Evolutionary conservation across 176 grass and related monocot genomes (phyloP).

Genomic region (Tillandsia fasciculata): DNA sequence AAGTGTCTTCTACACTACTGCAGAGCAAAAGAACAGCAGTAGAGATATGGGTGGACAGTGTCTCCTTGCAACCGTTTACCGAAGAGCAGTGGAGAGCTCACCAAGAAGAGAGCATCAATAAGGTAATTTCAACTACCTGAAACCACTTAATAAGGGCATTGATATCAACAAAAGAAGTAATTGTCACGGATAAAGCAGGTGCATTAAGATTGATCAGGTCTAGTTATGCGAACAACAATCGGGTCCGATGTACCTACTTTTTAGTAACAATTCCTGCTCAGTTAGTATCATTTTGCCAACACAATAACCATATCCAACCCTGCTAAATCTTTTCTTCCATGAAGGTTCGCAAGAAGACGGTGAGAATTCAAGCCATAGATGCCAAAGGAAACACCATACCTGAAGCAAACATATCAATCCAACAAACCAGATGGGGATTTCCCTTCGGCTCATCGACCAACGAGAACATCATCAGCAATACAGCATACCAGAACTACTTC

Average conservation of each 20-base stretch:
- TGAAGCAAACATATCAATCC: conserved; percentile 39
- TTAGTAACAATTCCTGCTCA: no score
- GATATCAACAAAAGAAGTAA: no score
- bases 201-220: no score
- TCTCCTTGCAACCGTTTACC: conserved; percentile 74
- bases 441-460: conserved; percentile 68
- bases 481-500: conserved; percentile 67
- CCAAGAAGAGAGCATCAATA: conserved; percentile 35
- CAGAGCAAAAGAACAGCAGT: conserved; percentile 53
- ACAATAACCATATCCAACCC: neutral
- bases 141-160: neutral
- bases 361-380: conserved; percentile 33
- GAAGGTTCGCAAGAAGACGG: conserved; percentile 25
- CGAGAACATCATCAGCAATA: conserved; percentile 41
- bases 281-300: no score
- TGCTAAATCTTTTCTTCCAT: neutral
- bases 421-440: conserved; percentile 41
- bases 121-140: conserved; percentile 9
- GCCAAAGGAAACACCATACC: conserved; percentile 31
- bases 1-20: conserved; percentile 1
- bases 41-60: conserved; percentile 74
- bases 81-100: conserved; percentile 61
- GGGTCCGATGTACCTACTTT: no score
- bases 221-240: no score
- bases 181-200: no score